Base-by-base conservation (phyloP, 768 basidiomycete genomes). In the Postia placenta region DNA sequence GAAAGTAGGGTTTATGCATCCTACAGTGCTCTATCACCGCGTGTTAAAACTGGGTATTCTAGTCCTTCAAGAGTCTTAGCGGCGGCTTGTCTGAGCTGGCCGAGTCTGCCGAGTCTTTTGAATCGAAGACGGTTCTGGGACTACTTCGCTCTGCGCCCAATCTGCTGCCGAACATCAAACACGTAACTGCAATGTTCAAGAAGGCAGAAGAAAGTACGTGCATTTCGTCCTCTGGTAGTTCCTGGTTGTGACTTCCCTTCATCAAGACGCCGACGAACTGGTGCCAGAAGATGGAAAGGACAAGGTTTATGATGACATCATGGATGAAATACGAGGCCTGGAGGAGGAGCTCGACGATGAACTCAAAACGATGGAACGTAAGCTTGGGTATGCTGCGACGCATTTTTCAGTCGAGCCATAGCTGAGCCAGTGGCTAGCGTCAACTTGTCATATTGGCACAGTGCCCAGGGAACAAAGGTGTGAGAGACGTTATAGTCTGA, bases 201-300 rank as follows among this genome's bases (percentile, higher is more conserved):
- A 69, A 70, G 41, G 74, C 78, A 2, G 81, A 83, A 43, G 83
- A 83, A 67, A 79, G 87, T 87, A 44, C 33, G 53, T 49, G 26
- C 15, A 14, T 35, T 35, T 9, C 11, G n/a, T 9, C 33, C n/a
- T n/a, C n/a, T n/a, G n/a, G n/a, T n/a, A n/a, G n/a, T n/a, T n/a
- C n/a, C n/a, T n/a, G n/a, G n/a, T 19, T 42, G 9, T 15, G 12
- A 23, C 0, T 1, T 30, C 4, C 28, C n/a, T n/a, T n/a, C n/a
- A n/a, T n/a, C n/a, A n/a, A 87, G 83, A 79, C 53, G 67, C 66
- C 43, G 79, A 83, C 58, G 82, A 87, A 54, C 74, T 98, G 2
- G 68, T 90, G 15, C 96, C 96, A 2, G 74, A 76, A 45, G 73
- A 79, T n/a, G 94, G 93, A 20, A 88, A 88, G 57, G 92, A 97